phyloP scores from a whole-genome alignment of 1,284 basidiomycete genomes.

The Apiotrichum akiyoshidainum region DNA sequence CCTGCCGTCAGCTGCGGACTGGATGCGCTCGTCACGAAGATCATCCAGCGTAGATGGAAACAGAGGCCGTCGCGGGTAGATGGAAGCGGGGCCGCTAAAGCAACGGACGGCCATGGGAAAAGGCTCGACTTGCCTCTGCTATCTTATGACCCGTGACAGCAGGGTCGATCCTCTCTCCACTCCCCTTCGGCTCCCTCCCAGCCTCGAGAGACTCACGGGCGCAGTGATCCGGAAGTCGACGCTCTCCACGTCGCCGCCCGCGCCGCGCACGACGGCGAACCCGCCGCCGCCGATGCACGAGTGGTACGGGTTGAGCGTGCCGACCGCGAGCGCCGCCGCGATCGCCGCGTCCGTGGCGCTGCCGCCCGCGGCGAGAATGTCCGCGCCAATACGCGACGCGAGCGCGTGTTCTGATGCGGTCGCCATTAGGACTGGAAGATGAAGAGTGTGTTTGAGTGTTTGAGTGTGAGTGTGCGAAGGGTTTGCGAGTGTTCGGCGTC shows the following conservation, averaged over 20 bases:
- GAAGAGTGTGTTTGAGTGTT: neutral
- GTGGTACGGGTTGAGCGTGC: constrained; percentile 57
- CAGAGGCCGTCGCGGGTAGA: too few species aligned
- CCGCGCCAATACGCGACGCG: constrained; percentile 30
- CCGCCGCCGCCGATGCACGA: constrained; percentile 46
- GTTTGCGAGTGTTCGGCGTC: too few species aligned
- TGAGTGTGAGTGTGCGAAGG: too few species aligned
- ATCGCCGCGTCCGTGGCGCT: constrained; percentile 38
- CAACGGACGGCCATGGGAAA: too few species aligned
- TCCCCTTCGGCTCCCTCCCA: neutral
- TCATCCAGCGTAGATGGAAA: too few species aligned
- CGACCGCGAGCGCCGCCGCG: constrained; percentile 52
- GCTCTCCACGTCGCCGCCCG: constrained; percentile 19
- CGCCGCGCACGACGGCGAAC: constrained; percentile 30
- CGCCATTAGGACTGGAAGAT: constrained; percentile 12
- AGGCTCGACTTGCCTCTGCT: too few species aligned
- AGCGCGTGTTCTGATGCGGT: constrained; percentile 24
- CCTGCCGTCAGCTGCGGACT: too few species aligned
- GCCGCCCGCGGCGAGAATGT: constrained; percentile 29
- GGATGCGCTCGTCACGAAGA: too few species aligned
- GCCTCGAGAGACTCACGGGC: constrained; percentile 24
- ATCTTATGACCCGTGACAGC: too few species aligned
- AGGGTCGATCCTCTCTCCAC: too few species aligned
- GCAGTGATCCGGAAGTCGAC: constrained; percentile 35
- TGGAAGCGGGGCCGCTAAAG: too few species aligned